These are phyloP conservation scores for Grosmannia penicillata DNA, from an alignment of 2,329 filamentous ascomycete genomes.

Conservation along the genomic window DNA sequence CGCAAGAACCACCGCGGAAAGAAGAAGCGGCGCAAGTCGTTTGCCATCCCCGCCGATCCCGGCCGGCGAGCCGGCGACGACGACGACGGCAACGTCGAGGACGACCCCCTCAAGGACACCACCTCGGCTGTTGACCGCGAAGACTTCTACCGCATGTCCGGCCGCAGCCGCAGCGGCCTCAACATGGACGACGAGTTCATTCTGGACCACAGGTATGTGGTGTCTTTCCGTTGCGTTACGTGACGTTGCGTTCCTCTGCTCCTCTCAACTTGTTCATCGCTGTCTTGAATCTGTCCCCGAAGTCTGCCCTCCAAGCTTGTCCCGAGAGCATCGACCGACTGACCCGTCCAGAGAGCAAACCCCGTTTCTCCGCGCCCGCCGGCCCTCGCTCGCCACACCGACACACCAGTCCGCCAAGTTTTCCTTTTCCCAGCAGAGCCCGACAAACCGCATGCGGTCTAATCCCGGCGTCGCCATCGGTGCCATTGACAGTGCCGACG, in stretches of 20 bases:
- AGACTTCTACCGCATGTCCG: constrained; percentile 33
- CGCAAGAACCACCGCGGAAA: constrained; percentile 64
- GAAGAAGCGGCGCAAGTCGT: constrained; percentile 72
- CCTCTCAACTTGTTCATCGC: too few species aligned
- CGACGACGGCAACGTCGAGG: constrained; percentile 31
- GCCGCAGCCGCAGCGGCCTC: constrained; percentile 57
- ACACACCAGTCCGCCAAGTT: constrained; percentile 6
- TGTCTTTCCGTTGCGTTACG: background rate
- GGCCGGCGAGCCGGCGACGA: constrained; percentile 8
- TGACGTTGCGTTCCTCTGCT: too few species aligned
- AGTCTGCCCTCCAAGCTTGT: too few species aligned
- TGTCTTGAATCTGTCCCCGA: too few species aligned
- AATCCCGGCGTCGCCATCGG: constrained; percentile 1
- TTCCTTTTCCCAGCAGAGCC: constrained; percentile 14
- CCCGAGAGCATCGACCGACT: too few species aligned
- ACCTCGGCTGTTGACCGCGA: constrained; percentile 14
- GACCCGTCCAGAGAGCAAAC: constrained; percentile 36
- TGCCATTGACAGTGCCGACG: constrained; percentile 19
- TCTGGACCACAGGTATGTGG: constrained; percentile 63
- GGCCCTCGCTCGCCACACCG: constrained; percentile 30
- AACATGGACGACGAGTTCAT: constrained; percentile 83
- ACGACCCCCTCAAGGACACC: constrained; percentile 14
- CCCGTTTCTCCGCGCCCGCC: constrained; percentile 44
- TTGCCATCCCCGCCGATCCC: too few species aligned
- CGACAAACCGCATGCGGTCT: constrained; percentile 13